A percentile compares a stretch with the other conserved stretches of the same genome.
phyloP scores from a whole-genome alignment of 2,329 filamentous ascomycete genomes.

The Beauveria scarabaeidicola region DNA sequence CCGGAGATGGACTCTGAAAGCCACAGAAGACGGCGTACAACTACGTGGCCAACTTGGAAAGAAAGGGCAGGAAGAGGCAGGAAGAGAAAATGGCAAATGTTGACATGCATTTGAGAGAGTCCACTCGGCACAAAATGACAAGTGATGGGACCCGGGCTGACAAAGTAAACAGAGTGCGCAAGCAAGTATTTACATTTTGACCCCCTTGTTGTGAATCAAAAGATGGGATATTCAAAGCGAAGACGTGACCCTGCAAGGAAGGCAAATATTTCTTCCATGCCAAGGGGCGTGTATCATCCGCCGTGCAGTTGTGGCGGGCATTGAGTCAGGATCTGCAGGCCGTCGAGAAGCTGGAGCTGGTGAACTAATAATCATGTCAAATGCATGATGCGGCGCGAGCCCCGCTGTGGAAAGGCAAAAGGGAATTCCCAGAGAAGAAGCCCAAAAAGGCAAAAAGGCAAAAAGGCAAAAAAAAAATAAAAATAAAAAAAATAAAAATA shows the following conservation, averaged over 20 bases:
- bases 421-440: background rate
- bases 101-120: background rate
- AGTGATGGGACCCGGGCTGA: background rate
- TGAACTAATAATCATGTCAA: conserved; percentile 4
- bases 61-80: background rate
- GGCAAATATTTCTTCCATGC: background rate
- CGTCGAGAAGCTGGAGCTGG: background rate
- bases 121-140: background rate
- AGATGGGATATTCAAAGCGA: background rate
- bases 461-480: too few species aligned
- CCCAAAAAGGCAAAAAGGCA: background rate
- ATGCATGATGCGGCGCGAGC: background rate
- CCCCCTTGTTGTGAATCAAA: background rate
- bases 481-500: background rate
- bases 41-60: background rate
- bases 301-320: conserved; percentile 7
- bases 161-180: background rate
- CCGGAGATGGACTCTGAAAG: background rate
- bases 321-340: conserved; percentile 11
- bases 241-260: background rate
- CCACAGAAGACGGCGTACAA: background rate
- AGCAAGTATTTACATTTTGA: background rate
- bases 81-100: background rate
- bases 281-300: conserved; percentile 7
- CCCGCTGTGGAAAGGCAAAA: background rate